Base-by-base conservation (phyloP, 495 filamentous ascomycete genomes). In the Penicillium tannophilum region DNA sequence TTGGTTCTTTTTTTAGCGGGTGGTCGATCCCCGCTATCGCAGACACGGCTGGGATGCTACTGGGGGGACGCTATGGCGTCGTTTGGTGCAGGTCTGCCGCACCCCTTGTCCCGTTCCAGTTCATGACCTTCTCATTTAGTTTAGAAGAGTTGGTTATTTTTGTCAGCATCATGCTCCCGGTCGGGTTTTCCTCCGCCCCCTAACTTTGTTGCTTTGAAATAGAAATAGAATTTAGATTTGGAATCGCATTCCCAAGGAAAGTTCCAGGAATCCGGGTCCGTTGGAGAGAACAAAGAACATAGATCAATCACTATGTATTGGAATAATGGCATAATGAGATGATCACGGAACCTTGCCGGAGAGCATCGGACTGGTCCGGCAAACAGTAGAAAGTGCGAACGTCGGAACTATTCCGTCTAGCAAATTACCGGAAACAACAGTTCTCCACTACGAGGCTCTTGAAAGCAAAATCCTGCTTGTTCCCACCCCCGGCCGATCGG, bases 371-470 rank as follows among this genome's bases (percentile, higher is more conserved):
- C 17, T 46, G n/a, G 16, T 3, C 16, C 9, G 8, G 42, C 16
- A 43, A 46, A 46, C 44, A 23, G 17, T 6, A 7, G 10, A 8
- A 12, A 36, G 10, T 36, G 12, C 33, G 33, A 36, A 41, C 3
- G 16, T 41, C 45, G 45, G 45, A 23, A n/a, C 9, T 24, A 19
- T 47, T 47, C 45, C 51, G 36, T 23, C 6, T 16, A n/a, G 20
- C 20, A 23, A 23, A 41, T 41, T 17, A 41, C 39, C 1, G 3
- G 16, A 17, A 41, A 17, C 39, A 24, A 4, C 8, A 33, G 26
- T 23, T 23, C 12, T 55, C 57, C 62, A 60, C 56, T 43, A 54
- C 57, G 57, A 64, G 62, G 62, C 62, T 60, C 62, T 63, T 43
- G 20, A 30, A 36, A 36, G 44, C 23, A 54, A 42, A 23, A 42